Evolutionary conservation across 306 rosid genomes (phyloP), one percentile per base, ranked within the genome.

Genomic region (Sechiopsis laciniata): DNA sequence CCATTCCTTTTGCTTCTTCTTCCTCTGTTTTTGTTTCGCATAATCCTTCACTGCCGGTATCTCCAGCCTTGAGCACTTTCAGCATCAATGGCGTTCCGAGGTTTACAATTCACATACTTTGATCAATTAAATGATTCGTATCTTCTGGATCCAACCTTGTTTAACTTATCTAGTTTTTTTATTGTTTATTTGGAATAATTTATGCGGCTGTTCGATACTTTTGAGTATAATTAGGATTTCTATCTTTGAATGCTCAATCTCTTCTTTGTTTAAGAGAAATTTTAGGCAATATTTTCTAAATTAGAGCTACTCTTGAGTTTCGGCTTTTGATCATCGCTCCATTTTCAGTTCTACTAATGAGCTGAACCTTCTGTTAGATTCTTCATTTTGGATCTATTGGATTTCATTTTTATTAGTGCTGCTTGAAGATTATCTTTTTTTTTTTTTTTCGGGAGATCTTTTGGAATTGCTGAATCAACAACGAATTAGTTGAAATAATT

Each of bases 71-170:
- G 46, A 32, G 65, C 10, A 15, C 46, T 32, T 73, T 32, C 74
- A 57, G 64, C 71, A 21, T 53, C 80, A 40, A 87, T 87, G 97
- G 84, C 87, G 80, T 87, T 87, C 87, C 81, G 88, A 77, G 79
- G 78, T 19, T 87, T 87, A 80, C 77, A 88, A 73, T 74, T 71
- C 19, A 16, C 51, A 20, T 64, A 10, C 29, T 42, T 45, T 2
- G n/a, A 22, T 53, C 60, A 11, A 35, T 37, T 6, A 42, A 16
- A 2, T 64, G 11, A 64, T 16, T 64, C 10, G 51, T 64, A 29
- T n/a, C 26, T 37, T 37, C 22, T 64, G 11, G 19, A 64, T 9
- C 15, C 5, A 35, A 37, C 52, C 5, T 35, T 64, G 16, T 7
- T 21, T 58, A 3, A 15, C 32, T 57, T 62, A 16, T 62, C 7